Percentiles rank a stretch among this genome's conserved stretches.
Evolutionary conservation across 495 filamentous ascomycete species (phyloP).

Genomic region (Trichoderma asperelloides): DNA sequence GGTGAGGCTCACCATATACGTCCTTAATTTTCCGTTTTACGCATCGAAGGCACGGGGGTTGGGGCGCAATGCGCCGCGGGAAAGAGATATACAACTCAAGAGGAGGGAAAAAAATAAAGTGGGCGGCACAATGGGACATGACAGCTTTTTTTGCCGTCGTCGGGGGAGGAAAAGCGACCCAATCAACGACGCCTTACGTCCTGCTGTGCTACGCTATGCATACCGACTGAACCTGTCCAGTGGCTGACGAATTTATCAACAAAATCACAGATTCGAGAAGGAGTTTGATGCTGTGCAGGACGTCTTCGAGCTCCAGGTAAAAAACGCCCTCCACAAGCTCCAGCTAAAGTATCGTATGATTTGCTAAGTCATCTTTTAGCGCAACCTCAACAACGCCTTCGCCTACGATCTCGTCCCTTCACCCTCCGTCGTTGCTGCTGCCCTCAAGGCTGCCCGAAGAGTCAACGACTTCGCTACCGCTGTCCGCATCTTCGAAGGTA

Average conservation of each 20-base stretch:
- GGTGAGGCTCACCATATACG: slow-evolving; percentile 50
- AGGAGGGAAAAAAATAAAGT: slow-evolving; percentile 5
- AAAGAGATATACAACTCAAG: slow-evolving; percentile 9
- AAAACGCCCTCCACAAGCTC: slow-evolving; percentile 16
- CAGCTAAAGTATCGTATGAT: slow-evolving; percentile 5
- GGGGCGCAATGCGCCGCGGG: neutral
- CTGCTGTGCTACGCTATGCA: neutral
- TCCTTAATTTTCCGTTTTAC: neutral
- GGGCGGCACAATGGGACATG: neutral
- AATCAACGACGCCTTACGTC: neutral
- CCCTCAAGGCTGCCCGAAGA: slow-evolving; percentile 80
- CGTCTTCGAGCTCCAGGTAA: slow-evolving; percentile 98
- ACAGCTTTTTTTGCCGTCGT: neutral
- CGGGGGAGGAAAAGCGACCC: neutral
- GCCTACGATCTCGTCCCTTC: slow-evolving; percentile 99
- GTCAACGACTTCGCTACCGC: slow-evolving; percentile 99
- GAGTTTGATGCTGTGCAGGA: slow-evolving; percentile 97
- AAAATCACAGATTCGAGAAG: slow-evolving; percentile 78
- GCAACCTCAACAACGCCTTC: slow-evolving; percentile 99
- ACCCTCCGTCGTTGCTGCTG: slow-evolving; percentile 81
- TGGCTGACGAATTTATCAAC: slow-evolving; percentile 21
- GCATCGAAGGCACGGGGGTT: neutral
- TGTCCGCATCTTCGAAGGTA: slow-evolving; percentile 97
- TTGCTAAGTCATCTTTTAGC: slow-evolving; percentile 40
- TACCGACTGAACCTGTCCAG: slow-evolving; percentile 10